Evolutionary conservation across 2,329 filamentous ascomycete genomes (phyloP).

Genomic region (Fusarium algeriense): DNA sequence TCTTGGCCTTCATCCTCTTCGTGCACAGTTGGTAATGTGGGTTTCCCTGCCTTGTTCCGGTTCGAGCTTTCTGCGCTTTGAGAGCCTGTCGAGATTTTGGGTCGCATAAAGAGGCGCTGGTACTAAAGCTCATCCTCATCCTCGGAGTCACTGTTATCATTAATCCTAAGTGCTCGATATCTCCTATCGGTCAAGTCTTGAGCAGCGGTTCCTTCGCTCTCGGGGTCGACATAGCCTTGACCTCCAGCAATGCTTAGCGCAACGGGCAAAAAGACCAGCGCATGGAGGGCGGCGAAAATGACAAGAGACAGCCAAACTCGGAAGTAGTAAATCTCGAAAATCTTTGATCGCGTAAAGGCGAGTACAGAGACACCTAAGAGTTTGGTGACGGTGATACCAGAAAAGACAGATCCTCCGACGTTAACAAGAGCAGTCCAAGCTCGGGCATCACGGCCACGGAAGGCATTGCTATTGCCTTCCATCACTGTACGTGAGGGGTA

Average conservation of each 20-base stretch:
- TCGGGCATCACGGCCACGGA: constrained; percentile 84
- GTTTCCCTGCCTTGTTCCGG: neutral
- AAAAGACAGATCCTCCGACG: constrained; percentile 94
- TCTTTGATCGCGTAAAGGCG: constrained; percentile 96
- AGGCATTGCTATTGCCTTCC: constrained; percentile 79
- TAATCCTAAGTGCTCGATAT: constrained; percentile 81
- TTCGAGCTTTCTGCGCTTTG: neutral
- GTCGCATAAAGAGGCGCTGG: constrained; percentile 8
- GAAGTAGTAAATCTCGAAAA: constrained; percentile 99
- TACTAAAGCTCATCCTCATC: constrained; percentile 69
- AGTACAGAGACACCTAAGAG: constrained; percentile 91
- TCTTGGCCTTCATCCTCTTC: neutral
- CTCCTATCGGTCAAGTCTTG: constrained; percentile 86
- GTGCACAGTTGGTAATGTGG: neutral
- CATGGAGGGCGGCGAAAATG: constrained; percentile 87
- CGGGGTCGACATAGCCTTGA: constrained; percentile 87
- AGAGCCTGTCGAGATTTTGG: neutral
- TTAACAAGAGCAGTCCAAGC: constrained; percentile 95
- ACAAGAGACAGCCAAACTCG: constrained; percentile 95
- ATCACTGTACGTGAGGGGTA: constrained; percentile 88
- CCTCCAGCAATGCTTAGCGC: constrained; percentile 88
- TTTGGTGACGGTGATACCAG: constrained; percentile 96
- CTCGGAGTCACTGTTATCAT: constrained; percentile 77
- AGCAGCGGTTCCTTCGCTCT: constrained; percentile 88
- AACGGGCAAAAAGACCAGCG: constrained; percentile 91